Evolutionary conservation across 495 filamentous ascomycete species (phyloP), one percentile per base, ranked within the genome.

Genomic region (Trichoderma erinaceum): DNA sequence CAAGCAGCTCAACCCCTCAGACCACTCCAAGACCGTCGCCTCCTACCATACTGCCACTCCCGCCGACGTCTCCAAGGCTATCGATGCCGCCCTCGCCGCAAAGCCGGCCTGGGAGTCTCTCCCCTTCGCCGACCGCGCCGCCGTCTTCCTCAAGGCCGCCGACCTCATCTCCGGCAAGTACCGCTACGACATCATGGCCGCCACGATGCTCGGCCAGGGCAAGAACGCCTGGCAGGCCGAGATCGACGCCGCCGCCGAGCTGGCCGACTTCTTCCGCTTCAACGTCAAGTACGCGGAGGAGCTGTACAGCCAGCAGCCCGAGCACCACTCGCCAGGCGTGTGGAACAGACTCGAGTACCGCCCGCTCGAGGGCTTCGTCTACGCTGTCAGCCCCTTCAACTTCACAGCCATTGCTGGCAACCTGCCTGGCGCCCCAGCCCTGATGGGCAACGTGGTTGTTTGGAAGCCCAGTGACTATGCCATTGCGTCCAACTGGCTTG

Each of bases 141-240:
- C 93, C 69, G 81, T 97, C 70, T 97, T 97, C 80, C 85, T 97
- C 58, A 96, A 96, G 80, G 93, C 93, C 1, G 93, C 93, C 13
- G 93, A 97, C 74, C 79, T 97, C 67, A 88, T 97, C 72, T 81
- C 90, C 43, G 88, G 86, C 69, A 97, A 97, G 78, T 97, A 97
- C 80, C 86, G 93, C 71, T 96, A 96, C 76, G 90, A 95, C 68
- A 81, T 97, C 67, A 93, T 96, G 89, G 93, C 93, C 8, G 85
- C 92, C 46, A 97, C 93, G 10, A 96, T 97, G 85, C 83, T 96
- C 27, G 93, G 93, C 41, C 93, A 97, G 77, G 93, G 93, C 70
- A 97, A 97, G 84, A 97, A 96, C 77, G 90, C 90, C 29, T 97
- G 92, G 92, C 93, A 97, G 77, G 93, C 93, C 23, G 93, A 97